phyloP scores from a whole-genome alignment of 768 basidiomycete genomes.

The Tricholoma flavovirens region DNA sequence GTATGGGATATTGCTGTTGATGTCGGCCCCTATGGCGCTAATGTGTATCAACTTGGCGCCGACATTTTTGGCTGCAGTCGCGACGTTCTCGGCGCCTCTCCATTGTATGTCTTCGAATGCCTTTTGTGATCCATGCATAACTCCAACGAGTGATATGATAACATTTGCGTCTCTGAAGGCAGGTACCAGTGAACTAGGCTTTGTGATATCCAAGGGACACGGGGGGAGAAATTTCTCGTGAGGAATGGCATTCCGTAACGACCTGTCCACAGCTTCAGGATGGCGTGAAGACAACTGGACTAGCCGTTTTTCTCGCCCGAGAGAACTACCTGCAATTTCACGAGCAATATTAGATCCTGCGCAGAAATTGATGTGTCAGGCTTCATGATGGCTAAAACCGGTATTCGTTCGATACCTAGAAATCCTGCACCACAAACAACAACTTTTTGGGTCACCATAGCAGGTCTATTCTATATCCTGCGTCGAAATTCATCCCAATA shows the following conservation, averaged over 20 bases:
- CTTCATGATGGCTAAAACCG: background rate
- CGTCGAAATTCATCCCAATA: background rate
- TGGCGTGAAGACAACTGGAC: constrained; percentile 59
- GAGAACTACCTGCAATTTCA: constrained; percentile 33
- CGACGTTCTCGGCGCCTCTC: constrained; percentile 64
- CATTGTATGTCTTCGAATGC: constrained; percentile 59
- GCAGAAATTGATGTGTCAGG: background rate
- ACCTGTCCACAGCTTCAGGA: constrained; percentile 37
- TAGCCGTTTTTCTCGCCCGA: constrained; percentile 25
- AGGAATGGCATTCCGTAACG: constrained; percentile 27
- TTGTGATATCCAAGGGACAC: constrained; percentile 49
- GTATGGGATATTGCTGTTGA: constrained; percentile 52
- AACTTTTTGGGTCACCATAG: constrained; percentile 26
- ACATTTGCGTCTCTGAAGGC: constrained; percentile 52
- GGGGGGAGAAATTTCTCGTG: constrained; percentile 35
- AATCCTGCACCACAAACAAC: constrained; percentile 57
- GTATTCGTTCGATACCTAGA: constrained; percentile 40
- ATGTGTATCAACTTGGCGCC: constrained; percentile 61
- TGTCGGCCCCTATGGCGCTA: constrained; percentile 72
- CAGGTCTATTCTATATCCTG: background rate
- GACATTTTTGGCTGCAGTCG: constrained; percentile 40
- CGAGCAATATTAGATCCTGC: constrained; percentile 57
- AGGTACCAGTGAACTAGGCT: constrained; percentile 35
- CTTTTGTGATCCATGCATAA: constrained; percentile 51
- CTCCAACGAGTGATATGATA: constrained; percentile 65